Evolutionary conservation across 1,284 basidiomycete genomes (phyloP), one percentile per base, ranked within the genome.

Genomic region (Trichosporon coremiiforme): DNA sequence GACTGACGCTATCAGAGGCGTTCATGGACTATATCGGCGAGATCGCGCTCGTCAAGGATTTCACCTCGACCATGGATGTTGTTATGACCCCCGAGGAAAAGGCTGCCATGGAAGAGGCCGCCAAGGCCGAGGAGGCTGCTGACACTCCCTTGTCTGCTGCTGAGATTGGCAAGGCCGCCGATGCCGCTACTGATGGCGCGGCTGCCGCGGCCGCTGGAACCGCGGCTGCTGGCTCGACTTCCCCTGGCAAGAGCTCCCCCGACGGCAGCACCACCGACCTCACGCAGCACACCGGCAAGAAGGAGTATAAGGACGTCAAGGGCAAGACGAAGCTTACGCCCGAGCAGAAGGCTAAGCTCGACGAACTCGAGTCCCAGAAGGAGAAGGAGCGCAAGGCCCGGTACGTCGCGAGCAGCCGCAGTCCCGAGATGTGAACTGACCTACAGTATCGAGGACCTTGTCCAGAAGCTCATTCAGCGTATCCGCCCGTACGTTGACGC

Each of bases 401-500:
- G 70, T 87, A 63, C 68, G 77, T 72, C 17, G n/a, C n/a, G n/a
- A n/a, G n/a, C 38, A 45, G 41, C 74, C 71, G 12, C 53, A 45
- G n/a, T 17, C 36, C 60, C 8, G 25, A 15, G 36, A 6, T 12
- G 6, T 66, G 35, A 22, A 25, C 13, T 60, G 36, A 75, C 62
- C 67, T 68, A n/a, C 55, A 81, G 83, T 41, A 81, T 95, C 70
- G 86, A 88, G 72, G 86, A 84, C 75, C 85, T 98, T 64, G 89
- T 89, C 17, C 82, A 87, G 68, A 95, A 95, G 85, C 86, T 97
- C 75, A 84, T 90, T 64, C 92, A 94, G 73, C 86, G 95, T 4
- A 86, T 97, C 71, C 85, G 94, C 73, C 93, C 94, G 60, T 93
- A 93, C 75, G 90, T 97, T 12, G 91, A 95, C 77, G 94, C 95